Evolutionary conservation across 139 green algal species (phyloP).

Genomic region (Chlorella sp.): DNA sequence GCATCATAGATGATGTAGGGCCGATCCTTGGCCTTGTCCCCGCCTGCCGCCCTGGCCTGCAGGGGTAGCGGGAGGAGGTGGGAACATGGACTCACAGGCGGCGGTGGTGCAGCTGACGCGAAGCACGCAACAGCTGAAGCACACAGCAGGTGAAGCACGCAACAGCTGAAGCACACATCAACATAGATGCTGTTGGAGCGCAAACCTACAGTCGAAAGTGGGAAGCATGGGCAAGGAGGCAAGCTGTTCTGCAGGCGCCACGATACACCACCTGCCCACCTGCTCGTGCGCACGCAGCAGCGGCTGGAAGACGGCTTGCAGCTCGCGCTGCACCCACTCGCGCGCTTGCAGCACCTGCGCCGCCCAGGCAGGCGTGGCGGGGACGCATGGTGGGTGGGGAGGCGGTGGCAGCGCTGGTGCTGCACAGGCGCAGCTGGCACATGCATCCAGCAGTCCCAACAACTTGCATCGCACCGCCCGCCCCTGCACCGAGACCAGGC

Average conservation of each 20-base stretch:
- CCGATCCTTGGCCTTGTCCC: not conserved
- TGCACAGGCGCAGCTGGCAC: not conserved
- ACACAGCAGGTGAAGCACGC: too few species aligned
- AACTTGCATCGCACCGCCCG: not conserved
- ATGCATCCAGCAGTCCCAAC: not conserved
- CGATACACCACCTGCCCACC: not conserved
- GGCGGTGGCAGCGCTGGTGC: not conserved
- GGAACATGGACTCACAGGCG: too few species aligned
- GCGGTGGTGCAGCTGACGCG: too few species aligned
- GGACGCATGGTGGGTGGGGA: not conserved
- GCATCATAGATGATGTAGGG: constrained; percentile 29
- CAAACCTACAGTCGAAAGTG: too few species aligned
- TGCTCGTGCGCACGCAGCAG: not conserved
- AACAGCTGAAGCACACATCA: too few species aligned
- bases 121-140: too few species aligned
- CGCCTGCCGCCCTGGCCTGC: not conserved
- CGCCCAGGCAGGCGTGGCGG: not conserved
- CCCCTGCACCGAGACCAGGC: not conserved
- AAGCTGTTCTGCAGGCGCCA: too few species aligned
- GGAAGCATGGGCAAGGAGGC: too few species aligned
- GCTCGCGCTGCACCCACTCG: constrained; percentile 17
- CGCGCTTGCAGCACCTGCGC: constrained; percentile 7
- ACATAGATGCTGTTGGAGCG: too few species aligned
- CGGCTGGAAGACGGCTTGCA: not conserved
- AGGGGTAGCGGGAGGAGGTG: not conserved